A percentile compares a stretch with the other conserved stretches of the same genome.
These are phyloP conservation scores for Agastache rugosa DNA, from an alignment of 257 asterid species.

Conservation along the genomic window DNA sequence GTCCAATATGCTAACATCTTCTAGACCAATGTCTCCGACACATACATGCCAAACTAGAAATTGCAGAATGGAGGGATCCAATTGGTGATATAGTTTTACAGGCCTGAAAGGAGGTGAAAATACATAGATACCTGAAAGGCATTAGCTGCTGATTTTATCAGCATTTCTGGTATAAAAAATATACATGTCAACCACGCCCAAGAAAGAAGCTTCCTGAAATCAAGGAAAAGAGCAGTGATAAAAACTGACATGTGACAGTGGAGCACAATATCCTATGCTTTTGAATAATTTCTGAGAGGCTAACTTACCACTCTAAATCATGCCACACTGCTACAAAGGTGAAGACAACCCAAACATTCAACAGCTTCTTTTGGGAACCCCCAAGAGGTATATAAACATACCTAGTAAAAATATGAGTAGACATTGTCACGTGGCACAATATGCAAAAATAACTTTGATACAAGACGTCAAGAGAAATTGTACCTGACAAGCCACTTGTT, in stretches of 20 bases:
- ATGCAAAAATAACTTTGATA: slow-evolving; percentile 17
- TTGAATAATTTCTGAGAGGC: slow-evolving; percentile 32
- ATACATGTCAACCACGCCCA: slow-evolving; percentile 99
- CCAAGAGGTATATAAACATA: slow-evolving; percentile 96
- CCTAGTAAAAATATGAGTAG: slow-evolving; percentile 48
- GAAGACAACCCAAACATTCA: slow-evolving; percentile 93
- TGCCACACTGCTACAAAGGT: slow-evolving; percentile 98
- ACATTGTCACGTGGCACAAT: slow-evolving; percentile 2
- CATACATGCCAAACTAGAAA: neutral
- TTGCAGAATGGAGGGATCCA: slow-evolving; percentile 20
- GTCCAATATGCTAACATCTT: neutral
- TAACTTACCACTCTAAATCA: slow-evolving; percentile 87
- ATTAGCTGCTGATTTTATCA: slow-evolving; percentile 74
- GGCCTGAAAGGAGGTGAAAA: slow-evolving; percentile 18
- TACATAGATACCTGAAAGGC: slow-evolving; percentile 59
- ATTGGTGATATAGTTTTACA: slow-evolving; percentile 9
- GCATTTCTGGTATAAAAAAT: slow-evolving; percentile 92
- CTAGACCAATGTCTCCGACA: neutral
- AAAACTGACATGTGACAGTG: slow-evolving; percentile 22
- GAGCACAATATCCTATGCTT: slow-evolving; percentile 21
- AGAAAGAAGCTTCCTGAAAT: slow-evolving; percentile 91
- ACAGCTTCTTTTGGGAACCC: slow-evolving; percentile 83
- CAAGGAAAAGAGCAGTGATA: slow-evolving; percentile 35
- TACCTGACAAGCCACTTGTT: slow-evolving; percentile 99
- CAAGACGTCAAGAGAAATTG: slow-evolving; percentile 15